Base-by-base conservation (phyloP, 2,329 filamentous ascomycete species). In the Lithohypha guttulata region DNA sequence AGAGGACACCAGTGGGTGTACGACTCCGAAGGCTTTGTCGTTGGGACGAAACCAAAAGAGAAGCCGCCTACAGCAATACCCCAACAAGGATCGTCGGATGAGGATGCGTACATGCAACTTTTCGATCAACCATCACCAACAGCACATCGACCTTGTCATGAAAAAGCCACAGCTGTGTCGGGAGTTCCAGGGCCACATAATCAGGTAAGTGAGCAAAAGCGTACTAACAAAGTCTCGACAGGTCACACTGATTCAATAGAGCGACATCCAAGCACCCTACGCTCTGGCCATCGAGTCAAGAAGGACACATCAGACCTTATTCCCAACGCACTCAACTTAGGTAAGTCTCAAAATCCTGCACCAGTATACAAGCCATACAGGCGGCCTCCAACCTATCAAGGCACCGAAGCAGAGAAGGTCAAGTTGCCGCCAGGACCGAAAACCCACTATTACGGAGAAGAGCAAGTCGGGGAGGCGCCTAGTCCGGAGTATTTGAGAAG, bases 61-160 rank as follows among this genome's bases (percentile, higher is more conserved):
- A n/a, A 13, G 3, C 5, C 25, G 11, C 34, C 18, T 18, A 13
- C 9, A n/a, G 5, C 6, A 8, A 8, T 11, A 4, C 5, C 6
- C 14, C 8, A 7, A 8, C 14, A 5, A 6, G 10, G 4, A 6
- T 18, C 7, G 30, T 6, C 6, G 7, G 26, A 22, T 18, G 22
- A 23, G 11, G 18, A 22, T 22, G 35, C 35, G 7, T 31, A 39
- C 14, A 39, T 39, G 35, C 35, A 39, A 13, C 17, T 39, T 11
- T 23, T 39, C 17, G 18, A 31, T 39, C 6, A 17, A 2, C 33
- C 33, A 18, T 14, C 29, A 18, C 4, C 10, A 19, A 6, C n/a
- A 6, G 4, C 20, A 3, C 20, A 14, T 5, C 7, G 33, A 11
- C 8, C 33, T 25, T 3, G 20, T 22, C 6, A 18, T n/a, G 13